Conservation (phyloP, 2,329 filamentous ascomycete species). For the Phaeosphaeriaceae sp. region DNA sequence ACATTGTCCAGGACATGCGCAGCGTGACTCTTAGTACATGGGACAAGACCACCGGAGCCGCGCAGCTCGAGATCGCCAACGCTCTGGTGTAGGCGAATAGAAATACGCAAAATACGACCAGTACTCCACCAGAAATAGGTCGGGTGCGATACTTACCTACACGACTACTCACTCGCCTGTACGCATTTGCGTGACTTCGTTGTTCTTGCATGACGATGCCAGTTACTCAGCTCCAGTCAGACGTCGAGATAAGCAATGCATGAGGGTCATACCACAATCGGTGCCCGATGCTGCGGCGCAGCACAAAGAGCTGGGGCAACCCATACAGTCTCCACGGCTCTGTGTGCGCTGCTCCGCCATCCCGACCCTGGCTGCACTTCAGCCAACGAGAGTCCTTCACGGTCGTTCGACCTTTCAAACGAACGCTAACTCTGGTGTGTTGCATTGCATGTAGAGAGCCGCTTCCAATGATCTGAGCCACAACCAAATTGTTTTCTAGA, state of each 20-base stretch:
- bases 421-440: slow-evolving; percentile 25
- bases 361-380: slow-evolving; percentile 13
- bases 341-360: slow-evolving; percentile 27
- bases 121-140: slow-evolving; percentile 2
- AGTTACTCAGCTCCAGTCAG: slow-evolving; percentile 26
- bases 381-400: slow-evolving; percentile 5
- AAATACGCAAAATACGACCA: slow-evolving; percentile 10
- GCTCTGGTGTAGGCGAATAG: slow-evolving; percentile 53
- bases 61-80: slow-evolving; percentile 73
- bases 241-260: slow-evolving; percentile 18
- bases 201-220: slow-evolving; percentile 3
- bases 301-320: slow-evolving; percentile 18
- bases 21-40: slow-evolving; percentile 70
- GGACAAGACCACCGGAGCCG: slow-evolving; percentile 62
- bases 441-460: slow-evolving; percentile 40
- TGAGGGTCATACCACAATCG: slow-evolving; percentile 24
- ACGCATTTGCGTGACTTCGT: background rate
- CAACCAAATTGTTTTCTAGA: slow-evolving; percentile 38
- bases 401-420: slow-evolving; percentile 9
- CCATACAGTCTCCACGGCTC: slow-evolving; percentile 4
- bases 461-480: slow-evolving; percentile 28
- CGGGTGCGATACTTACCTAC: background rate
- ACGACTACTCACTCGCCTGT: background rate
- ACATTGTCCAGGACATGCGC: slow-evolving; percentile 80
- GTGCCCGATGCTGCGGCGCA: slow-evolving; percentile 20